phyloP scores from a whole-genome alignment of 164 flowering plant genomes.

The Magnolia sinica region DNA sequence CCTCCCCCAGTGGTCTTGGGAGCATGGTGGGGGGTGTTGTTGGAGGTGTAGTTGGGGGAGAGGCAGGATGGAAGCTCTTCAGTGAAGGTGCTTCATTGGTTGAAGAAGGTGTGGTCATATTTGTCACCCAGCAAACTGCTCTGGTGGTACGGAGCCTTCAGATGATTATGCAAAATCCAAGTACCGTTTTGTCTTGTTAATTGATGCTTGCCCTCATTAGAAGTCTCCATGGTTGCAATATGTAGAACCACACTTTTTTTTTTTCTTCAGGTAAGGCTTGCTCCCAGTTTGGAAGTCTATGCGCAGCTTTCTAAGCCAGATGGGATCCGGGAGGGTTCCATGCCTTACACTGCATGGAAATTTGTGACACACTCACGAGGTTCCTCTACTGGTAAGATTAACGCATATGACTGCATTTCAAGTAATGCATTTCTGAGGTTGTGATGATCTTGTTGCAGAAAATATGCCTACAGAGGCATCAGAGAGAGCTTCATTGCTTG shows the following conservation, averaged over 20 bases:
- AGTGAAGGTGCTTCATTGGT: conserved; percentile 64
- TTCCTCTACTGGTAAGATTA: conserved; percentile 56
- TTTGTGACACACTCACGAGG: conserved; percentile 32
- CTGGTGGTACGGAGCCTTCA: conserved; percentile 78
- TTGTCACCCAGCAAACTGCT: conserved; percentile 87
- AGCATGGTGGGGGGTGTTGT: conserved; percentile 80
- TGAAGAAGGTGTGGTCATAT: conserved; percentile 95
- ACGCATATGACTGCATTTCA: neutral
- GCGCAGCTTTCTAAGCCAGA: conserved; percentile 85
- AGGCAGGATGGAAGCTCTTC: conserved; percentile 73
- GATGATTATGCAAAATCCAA: conserved; percentile 31
- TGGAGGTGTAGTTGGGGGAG: conserved; percentile 62
- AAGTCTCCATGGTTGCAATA: conserved; percentile 1
- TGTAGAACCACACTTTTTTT: conserved; percentile 15
- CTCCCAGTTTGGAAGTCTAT: conserved; percentile 65
- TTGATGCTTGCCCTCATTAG: conserved; percentile 12
- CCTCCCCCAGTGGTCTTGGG: conserved; percentile 58
- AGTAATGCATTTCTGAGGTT: conserved; percentile 7
- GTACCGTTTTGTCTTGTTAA: conserved; percentile 23
- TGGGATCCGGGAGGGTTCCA: conserved; percentile 85
- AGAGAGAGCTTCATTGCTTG: conserved; percentile 75
- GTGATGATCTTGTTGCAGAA: conserved; percentile 35
- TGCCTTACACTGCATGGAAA: conserved; percentile 98
- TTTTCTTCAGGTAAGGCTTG: conserved; percentile 63
- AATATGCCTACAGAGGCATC: conserved; percentile 34